These are phyloP conservation scores for Schwanniomyces polymorphus DNA, from an alignment of 805 yeast genomes.

Conservation along the genomic window DNA sequence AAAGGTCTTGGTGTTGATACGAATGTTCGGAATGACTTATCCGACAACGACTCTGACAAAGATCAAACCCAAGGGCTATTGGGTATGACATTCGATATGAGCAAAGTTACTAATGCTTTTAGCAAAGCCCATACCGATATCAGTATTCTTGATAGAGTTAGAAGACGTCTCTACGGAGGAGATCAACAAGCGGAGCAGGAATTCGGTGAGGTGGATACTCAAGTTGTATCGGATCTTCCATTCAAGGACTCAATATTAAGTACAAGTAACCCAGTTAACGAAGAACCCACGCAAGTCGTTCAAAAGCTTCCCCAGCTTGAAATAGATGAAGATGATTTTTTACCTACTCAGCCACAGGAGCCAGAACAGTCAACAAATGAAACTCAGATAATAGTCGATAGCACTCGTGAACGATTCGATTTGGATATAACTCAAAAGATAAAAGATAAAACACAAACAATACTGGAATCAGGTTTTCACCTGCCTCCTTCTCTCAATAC, in stretches of 20 bases:
- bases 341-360: background rate
- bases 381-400: background rate
- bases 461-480: background rate
- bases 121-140: constrained; percentile 8
- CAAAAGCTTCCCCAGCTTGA: constrained; percentile 35
- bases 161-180: constrained; percentile 21
- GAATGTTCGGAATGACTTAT: background rate
- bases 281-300: constrained; percentile 5
- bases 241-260: constrained; percentile 2
- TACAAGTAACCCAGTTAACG: background rate
- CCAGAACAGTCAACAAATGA: background rate
- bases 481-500: background rate
- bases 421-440: background rate
- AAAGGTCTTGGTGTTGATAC: constrained; percentile 1
- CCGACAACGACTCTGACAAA: constrained; percentile 4
- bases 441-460: background rate
- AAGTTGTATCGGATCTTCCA: background rate
- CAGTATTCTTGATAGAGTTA: constrained; percentile 23
- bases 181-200: background rate
- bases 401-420: no score
- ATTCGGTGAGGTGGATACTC: background rate
- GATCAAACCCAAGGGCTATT: background rate
- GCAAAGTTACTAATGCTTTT: constrained; percentile 2
- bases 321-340: constrained; percentile 11
- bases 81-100: constrained; percentile 8